Evolutionary conservation across 2,329 filamentous ascomycete species (phyloP).

Genomic region (Fusarium sp.): DNA sequence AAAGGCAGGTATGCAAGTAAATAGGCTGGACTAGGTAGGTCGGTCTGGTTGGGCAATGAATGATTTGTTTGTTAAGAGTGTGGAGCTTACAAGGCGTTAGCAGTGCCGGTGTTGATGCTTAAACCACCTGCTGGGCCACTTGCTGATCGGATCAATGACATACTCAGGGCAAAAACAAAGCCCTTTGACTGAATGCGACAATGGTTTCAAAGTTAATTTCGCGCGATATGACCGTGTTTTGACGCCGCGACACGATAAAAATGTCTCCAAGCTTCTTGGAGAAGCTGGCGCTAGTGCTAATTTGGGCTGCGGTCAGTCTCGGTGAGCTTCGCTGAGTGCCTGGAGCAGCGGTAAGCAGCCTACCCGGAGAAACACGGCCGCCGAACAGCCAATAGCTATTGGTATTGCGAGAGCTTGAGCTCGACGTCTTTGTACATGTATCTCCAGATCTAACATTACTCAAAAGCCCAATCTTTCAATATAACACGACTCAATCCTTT

Average conservation of each 20-base stretch:
- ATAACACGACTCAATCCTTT: background rate
- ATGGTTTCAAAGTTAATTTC: slow-evolving; percentile 38
- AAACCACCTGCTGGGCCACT: slow-evolving; percentile 72
- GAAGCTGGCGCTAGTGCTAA: slow-evolving; percentile 43
- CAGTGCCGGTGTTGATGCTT: slow-evolving; percentile 73
- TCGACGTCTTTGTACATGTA: slow-evolving; percentile 33
- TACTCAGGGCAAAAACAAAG: slow-evolving; percentile 47
- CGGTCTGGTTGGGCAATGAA: slow-evolving; percentile 27
- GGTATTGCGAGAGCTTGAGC: slow-evolving; percentile 36
- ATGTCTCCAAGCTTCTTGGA: slow-evolving; percentile 33
- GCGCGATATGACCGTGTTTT: slow-evolving; percentile 39
- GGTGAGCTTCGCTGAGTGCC: slow-evolving; percentile 35
- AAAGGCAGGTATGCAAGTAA: slow-evolving; percentile 10
- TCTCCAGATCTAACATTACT: background rate
- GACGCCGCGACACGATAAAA: slow-evolving; percentile 37
- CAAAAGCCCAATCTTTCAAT: background rate
- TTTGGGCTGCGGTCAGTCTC: slow-evolving; percentile 25
- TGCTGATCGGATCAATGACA: slow-evolving; percentile 68
- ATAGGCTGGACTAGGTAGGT: slow-evolving; percentile 24
- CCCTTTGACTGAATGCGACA: slow-evolving; percentile 38
- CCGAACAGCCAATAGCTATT: slow-evolving; percentile 30
- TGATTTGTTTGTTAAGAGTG: slow-evolving; percentile 43
- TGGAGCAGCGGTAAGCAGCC: slow-evolving; percentile 2
- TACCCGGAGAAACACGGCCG: slow-evolving; percentile 50
- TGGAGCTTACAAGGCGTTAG: slow-evolving; percentile 62